These are phyloP conservation scores for Candida sp. DNA, from an alignment of 1,139 yeast species.

Conservation along the genomic window DNA sequence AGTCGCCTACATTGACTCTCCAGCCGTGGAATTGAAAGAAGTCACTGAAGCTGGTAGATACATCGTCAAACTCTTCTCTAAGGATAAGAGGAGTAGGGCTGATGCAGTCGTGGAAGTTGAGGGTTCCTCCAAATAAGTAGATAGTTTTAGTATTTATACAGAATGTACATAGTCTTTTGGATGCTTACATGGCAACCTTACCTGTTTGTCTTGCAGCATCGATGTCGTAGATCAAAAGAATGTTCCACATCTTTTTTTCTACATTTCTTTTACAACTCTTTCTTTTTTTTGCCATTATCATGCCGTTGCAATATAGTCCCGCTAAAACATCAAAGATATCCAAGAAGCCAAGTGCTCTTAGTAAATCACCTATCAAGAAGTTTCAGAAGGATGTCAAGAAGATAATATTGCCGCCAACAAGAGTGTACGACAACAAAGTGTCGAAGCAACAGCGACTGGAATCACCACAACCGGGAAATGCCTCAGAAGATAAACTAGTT, in stretches of 20 bases:
- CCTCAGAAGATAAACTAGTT: conserved; percentile 16
- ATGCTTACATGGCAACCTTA: too few relatives aligned
- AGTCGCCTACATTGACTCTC: conserved; percentile 16
- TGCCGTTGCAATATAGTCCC: conserved; percentile 37
- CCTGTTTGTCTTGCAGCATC: too few relatives aligned
- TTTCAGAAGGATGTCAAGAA: conserved; percentile 25
- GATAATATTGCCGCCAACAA: conserved; percentile 28
- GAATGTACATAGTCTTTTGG: conserved; percentile 3
- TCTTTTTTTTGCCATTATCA: background rate
- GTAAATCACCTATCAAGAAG: conserved; percentile 28
- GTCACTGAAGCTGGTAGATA: conserved; percentile 34
- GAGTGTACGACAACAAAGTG: conserved; percentile 23
- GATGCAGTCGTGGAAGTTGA: conserved; percentile 13
- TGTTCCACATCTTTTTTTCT: background rate
- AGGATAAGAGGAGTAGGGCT: conserved; percentile 21
- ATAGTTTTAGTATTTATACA: background rate
- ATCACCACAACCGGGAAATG: conserved; percentile 6
- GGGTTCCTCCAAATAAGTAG: conserved; percentile 6
- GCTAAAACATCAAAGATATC: conserved; percentile 43
- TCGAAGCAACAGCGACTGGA: conserved; percentile 6
- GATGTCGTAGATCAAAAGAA: background rate
- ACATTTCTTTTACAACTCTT: background rate
- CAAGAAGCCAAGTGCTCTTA: conserved; percentile 15
- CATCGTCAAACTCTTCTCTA: conserved; percentile 29
- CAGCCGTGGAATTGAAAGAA: conserved; percentile 17